Conservation (phyloP, 805 yeast species). For the Metahyphopichia silvanorum region DNA sequence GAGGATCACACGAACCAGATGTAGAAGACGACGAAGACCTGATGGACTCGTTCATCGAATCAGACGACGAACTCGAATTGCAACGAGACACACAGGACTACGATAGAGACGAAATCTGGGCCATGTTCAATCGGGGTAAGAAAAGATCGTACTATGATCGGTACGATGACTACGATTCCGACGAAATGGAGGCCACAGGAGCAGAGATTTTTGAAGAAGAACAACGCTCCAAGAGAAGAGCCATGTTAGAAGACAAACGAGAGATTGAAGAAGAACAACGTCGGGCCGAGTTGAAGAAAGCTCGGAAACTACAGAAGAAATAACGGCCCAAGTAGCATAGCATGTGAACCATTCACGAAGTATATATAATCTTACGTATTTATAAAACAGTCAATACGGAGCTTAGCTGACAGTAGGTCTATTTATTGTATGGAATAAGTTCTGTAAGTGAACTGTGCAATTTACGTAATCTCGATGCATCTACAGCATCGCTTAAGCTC, state of each 20-base stretch:
- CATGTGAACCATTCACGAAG: too few species aligned
- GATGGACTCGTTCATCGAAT: constrained; percentile 56
- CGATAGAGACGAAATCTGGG: constrained; percentile 87
- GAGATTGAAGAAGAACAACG: constrained; percentile 63
- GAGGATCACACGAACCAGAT: constrained; percentile 12
- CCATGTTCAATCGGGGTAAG: constrained; percentile 68
- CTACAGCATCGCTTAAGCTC: too few species aligned
- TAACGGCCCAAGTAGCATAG: too few species aligned
- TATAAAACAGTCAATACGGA: too few species aligned
- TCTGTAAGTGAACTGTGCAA: too few species aligned
- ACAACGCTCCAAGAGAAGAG: constrained; percentile 60
- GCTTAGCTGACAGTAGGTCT: too few species aligned
- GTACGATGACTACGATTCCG: constrained; percentile 44
- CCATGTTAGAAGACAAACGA: constrained; percentile 68
- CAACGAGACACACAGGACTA: constrained; percentile 44
- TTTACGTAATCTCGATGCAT: too few species aligned
- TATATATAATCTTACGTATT: too few species aligned
- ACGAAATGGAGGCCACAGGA: constrained; percentile 94
- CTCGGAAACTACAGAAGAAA: constrained; percentile 12
- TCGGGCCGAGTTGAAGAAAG: constrained; percentile 26
- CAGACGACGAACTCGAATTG: constrained; percentile 47
- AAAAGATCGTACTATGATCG: constrained; percentile 43
- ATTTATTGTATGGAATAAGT: too few species aligned
- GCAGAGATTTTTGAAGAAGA: constrained; percentile 86
- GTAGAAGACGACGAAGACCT: constrained; percentile 43